These are phyloP conservation scores for Kickxella alabastrina DNA, from an alignment of 192 early-diverging fungal genomes.

Conservation along the genomic window DNA sequence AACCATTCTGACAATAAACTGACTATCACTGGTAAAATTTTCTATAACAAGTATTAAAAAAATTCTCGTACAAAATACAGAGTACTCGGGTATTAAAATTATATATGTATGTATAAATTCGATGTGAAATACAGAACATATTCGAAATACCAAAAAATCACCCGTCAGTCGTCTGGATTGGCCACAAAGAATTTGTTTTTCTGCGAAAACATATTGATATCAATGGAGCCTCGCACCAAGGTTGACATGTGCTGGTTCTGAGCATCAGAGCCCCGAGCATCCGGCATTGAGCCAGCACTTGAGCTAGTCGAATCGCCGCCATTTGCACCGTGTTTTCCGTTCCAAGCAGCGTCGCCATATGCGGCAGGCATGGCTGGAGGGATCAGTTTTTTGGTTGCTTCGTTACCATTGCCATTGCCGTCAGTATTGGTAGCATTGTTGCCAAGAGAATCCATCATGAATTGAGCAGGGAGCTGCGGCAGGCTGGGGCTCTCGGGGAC, in stretches of 20 bases:
- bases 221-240: slow-evolving; percentile 38
- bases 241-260: slow-evolving; percentile 2
- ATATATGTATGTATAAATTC: too few species aligned
- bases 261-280: background rate
- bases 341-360: background rate
- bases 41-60: too few species aligned
- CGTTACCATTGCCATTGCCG: background rate
- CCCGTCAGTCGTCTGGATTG: slow-evolving; percentile 39
- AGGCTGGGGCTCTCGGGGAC: background rate
- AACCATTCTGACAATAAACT: too few species aligned
- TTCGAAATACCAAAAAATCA: background rate
- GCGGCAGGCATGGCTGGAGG: slow-evolving; percentile 20
- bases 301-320: too few species aligned
- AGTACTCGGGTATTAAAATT: too few species aligned
- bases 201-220: slow-evolving; percentile 31
- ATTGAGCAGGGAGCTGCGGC: background rate
- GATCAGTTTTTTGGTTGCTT: background rate
- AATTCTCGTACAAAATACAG: too few species aligned
- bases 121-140: too few species aligned
- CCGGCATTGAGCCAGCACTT: too few species aligned
- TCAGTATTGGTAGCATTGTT: background rate
- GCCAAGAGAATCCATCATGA: background rate
- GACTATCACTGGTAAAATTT: too few species aligned
- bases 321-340: too few species aligned
- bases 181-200: slow-evolving; percentile 34